phyloP scores from a whole-genome alignment of 768 basidiomycete genomes.

The Chiua virens region DNA sequence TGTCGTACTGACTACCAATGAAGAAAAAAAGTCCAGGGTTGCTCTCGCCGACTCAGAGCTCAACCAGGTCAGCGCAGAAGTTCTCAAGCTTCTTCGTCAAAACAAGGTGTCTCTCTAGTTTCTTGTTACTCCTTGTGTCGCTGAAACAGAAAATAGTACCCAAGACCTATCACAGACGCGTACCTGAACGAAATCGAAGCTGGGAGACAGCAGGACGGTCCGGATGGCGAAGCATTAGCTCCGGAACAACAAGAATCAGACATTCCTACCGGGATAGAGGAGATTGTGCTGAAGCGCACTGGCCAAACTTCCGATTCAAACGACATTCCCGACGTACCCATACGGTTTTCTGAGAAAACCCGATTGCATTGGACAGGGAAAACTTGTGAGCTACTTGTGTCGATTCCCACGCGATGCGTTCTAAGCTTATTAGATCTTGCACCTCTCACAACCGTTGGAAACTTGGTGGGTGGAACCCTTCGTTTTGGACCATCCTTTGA shows the following conservation, averaged over 20 bases:
- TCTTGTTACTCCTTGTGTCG: neutral
- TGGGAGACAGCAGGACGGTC: constrained; percentile 18
- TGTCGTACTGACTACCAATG: constrained; percentile 49
- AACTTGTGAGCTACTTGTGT: constrained; percentile 57
- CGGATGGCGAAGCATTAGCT: neutral
- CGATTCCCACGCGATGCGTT: constrained; percentile 22
- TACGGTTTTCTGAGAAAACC: constrained; percentile 81
- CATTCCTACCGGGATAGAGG: neutral
- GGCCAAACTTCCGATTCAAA: constrained; percentile 36
- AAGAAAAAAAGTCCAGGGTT: constrained; percentile 53
- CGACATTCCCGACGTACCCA: constrained; percentile 68
- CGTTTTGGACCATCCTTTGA: neutral
- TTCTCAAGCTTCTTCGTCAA: constrained; percentile 60
- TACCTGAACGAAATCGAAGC: constrained; percentile 57
- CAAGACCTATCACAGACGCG: constrained; percentile 57
- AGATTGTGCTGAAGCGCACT: constrained; percentile 34
- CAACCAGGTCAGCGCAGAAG: constrained; percentile 62
- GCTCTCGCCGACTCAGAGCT: constrained; percentile 57
- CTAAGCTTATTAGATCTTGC: constrained; percentile 50
- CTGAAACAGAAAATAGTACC: constrained; percentile 47
- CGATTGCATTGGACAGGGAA: constrained; percentile 83
- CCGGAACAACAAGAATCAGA: constrained; percentile 17
- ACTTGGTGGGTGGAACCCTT: constrained; percentile 54
- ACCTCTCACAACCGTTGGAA: constrained; percentile 94
- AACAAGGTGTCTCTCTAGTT: constrained; percentile 53